phyloP scores from a whole-genome alignment of 1,284 basidiomycete genomes.

The Sporisorium scitamineum region DNA sequence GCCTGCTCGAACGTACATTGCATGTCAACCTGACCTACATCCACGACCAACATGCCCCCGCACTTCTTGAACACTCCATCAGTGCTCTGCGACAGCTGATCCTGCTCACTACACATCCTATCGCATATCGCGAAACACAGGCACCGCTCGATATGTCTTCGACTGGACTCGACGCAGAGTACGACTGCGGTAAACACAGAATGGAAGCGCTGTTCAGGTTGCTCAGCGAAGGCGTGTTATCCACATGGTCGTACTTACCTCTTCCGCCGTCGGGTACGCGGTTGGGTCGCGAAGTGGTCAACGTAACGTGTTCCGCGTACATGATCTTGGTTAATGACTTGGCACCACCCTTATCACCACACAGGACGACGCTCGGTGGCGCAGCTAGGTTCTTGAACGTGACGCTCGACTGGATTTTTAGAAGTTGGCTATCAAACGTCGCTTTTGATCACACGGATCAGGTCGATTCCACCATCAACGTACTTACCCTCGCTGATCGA shows the following conservation, averaged over 20 bases:
- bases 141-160: background rate
- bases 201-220: slow-evolving; percentile 27
- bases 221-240: slow-evolving; percentile 27
- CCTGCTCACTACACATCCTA: slow-evolving; percentile 31
- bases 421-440: slow-evolving; percentile 18
- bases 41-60: slow-evolving; percentile 28
- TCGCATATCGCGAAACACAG: background rate
- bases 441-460: slow-evolving; percentile 21
- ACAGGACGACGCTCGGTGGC: background rate
- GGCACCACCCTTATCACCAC: background rate
- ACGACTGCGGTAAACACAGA: slow-evolving; percentile 28
- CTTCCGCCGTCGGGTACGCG: slow-evolving; percentile 26
- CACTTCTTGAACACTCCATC: slow-evolving; percentile 18
- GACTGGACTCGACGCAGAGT: background rate
- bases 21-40: slow-evolving; percentile 47
- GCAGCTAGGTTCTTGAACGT: slow-evolving; percentile 29
- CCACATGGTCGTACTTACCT: slow-evolving; percentile 44
- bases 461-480: background rate
- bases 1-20: slow-evolving; percentile 29
- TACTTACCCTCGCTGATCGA: slow-evolving; percentile 4
- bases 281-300: slow-evolving; percentile 11
- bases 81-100: slow-evolving; percentile 30
- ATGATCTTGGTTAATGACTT: slow-evolving; percentile 17
- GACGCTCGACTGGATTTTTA: slow-evolving; percentile 29
- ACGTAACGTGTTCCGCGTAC: slow-evolving; percentile 24